Base-by-base conservation (phyloP, 768 basidiomycete genomes). In the Botryobasidium botryosum region DNA sequence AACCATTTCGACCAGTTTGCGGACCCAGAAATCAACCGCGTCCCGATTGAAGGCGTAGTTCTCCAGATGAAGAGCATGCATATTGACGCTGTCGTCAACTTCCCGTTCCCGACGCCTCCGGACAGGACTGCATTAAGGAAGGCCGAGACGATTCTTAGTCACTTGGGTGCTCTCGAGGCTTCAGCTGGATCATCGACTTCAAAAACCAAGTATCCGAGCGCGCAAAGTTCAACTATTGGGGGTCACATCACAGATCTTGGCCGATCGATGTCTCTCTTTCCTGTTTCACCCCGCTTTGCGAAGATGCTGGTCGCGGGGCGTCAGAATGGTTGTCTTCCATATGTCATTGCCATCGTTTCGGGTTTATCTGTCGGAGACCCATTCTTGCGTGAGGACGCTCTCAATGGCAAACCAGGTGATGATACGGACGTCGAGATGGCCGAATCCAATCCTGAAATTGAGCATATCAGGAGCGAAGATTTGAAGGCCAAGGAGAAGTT, bases 61-160 rank as follows among this genome's bases (percentile, higher is more conserved):
- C 67, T 97, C 26, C 91, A 96, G 60, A 96, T 99, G 92, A 99
- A 99, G 67, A 79, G 77, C 59, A 96, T 99, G 90, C 86, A 92
- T 56, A 92, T 99, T 47, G 90, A 97, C 55, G 70, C 86, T 1
- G 87, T 97, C 31, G 69, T 86, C 53, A 97, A 97, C 63, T 99
- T 99, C 61, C 94, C 94, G 13, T 97, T 97, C 63, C 94, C 94
- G 1, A 96, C 94, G 0, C 81, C 92, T 12, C 94, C 94, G 0
- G 85, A 94, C 59, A 73, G 79, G 29, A 55, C 60, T 7, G 70
- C 74, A 4, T 66, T 99, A 35, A 69, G 66, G 46, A 80, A 79
- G 55, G 88, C 94, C 2, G 91, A 99, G 62, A 75, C 68, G 37
- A 68, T 78, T 3, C 67, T 99, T 32, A 72, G 68, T 15, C 71